Evolutionary conservation across 176 grass and related monocot species (phyloP).

Genomic region (Raddia distichophylla): DNA sequence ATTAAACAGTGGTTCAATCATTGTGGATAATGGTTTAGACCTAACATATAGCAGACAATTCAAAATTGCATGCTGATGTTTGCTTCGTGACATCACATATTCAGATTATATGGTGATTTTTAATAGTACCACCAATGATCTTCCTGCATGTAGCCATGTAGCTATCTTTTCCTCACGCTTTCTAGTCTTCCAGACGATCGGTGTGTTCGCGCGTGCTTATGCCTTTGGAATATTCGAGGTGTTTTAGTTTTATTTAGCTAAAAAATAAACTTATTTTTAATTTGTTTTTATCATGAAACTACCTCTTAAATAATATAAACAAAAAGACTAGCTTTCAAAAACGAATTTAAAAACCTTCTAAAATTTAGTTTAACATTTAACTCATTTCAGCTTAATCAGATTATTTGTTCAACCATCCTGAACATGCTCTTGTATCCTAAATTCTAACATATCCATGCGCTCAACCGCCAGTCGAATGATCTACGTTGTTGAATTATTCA

Average conservation of each 20-base stretch:
- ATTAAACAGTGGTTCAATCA: not conserved
- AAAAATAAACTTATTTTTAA: no score
- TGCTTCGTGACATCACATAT: conserved; percentile 32
- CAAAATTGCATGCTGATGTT: conserved; percentile 21
- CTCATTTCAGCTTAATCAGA: no score
- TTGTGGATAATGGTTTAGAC: conserved; percentile 14
- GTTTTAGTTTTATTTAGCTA: no score
- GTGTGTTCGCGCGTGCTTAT: no score
- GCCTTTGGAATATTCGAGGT: no score
- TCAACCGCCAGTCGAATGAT: not conserved
- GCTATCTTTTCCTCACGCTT: not conserved
- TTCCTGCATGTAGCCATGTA: not conserved
- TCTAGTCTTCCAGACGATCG: not conserved
- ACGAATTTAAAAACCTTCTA: no score
- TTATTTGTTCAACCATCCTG: no score
- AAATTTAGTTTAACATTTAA: no score
- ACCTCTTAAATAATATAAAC: no score
- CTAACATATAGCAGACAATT: conserved; percentile 18
- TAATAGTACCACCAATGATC: conserved; percentile 29
- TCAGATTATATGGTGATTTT: conserved; percentile 3
- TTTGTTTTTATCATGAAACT: no score
- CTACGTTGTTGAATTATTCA: conserved; percentile 17
- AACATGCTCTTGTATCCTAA: not conserved
- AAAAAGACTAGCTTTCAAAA: no score
- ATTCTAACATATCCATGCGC: not conserved